These are phyloP conservation scores for Ambrosiella xylebori DNA, from an alignment of 2,329 filamentous ascomycete genomes.

Conservation along the genomic window DNA sequence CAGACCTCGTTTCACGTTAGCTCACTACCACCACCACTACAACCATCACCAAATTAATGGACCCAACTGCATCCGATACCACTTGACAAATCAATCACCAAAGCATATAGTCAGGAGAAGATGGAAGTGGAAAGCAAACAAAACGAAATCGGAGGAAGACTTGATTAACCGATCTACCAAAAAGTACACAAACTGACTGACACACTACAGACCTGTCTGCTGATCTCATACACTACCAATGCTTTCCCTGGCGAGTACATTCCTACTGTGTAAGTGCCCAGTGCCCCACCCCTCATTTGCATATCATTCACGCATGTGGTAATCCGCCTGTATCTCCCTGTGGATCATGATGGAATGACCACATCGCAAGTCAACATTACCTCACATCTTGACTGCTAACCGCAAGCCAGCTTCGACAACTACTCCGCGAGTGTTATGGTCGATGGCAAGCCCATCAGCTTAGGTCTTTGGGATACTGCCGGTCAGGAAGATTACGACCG, in stretches of 20 bases:
- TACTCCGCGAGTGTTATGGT: conserved; percentile 99
- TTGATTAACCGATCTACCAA: background rate
- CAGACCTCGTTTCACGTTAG: background rate
- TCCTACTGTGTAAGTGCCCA: conserved; percentile 65
- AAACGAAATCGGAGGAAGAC: too few species aligned
- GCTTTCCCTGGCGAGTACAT: conserved; percentile 99
- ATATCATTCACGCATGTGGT: too few species aligned
- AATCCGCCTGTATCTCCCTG: too few species aligned
- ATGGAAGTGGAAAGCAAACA: background rate
- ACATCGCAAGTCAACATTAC: background rate
- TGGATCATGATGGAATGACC: too few species aligned
- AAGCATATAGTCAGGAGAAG: background rate
- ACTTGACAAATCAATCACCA: background rate
- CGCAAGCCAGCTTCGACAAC: conserved; percentile 66
- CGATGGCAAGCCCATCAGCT: conserved; percentile 90
- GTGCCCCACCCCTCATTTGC: background rate
- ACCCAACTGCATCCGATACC: background rate
- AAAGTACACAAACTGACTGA: background rate
- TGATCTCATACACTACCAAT: conserved; percentile 99
- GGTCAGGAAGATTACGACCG: conserved; percentile 98
- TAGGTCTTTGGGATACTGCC: conserved; percentile 96
- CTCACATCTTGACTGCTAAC: background rate
- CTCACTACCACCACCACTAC: background rate
- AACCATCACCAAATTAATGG: conserved; percentile 7
- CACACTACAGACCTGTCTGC: conserved; percentile 66